Percentiles rank a stretch among this genome's conserved stretches.
phyloP scores from a whole-genome alignment of 371 early-diverging fungal species.

The Lichtheimia corymbifera region DNA sequence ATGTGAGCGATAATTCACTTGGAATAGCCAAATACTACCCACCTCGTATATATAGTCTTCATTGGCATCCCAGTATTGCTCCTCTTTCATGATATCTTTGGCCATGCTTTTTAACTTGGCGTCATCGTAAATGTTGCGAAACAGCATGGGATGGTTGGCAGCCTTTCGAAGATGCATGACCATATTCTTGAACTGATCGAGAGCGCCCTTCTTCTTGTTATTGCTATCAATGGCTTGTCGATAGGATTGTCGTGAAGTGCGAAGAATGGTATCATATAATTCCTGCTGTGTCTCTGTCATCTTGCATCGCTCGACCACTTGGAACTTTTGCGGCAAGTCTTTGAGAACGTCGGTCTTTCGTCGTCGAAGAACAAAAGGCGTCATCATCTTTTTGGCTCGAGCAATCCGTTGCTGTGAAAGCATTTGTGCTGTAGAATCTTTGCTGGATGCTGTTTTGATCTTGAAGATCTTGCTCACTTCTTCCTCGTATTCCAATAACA shows the following conservation, averaged over 20 bases:
- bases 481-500: slow-evolving; percentile 71
- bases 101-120: slow-evolving; percentile 65
- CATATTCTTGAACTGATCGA: slow-evolving; percentile 54
- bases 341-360: slow-evolving; percentile 71
- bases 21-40: not conserved
- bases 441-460: slow-evolving; percentile 37
- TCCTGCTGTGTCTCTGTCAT: slow-evolving; percentile 44
- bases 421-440: slow-evolving; percentile 33
- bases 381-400: slow-evolving; percentile 76
- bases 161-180: slow-evolving; percentile 87
- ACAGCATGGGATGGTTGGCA: slow-evolving; percentile 83
- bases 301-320: slow-evolving; percentile 46
- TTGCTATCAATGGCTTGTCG: slow-evolving; percentile 17
- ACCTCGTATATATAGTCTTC: slow-evolving; percentile 72
- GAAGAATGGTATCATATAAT: slow-evolving; percentile 45
- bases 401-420: slow-evolving; percentile 61
- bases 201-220: slow-evolving; percentile 5
- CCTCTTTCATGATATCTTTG: slow-evolving; percentile 53
- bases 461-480: slow-evolving; percentile 56
- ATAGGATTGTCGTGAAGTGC: slow-evolving; percentile 31
- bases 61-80: slow-evolving; percentile 64
- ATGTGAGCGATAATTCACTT: not conserved
- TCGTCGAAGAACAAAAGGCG: slow-evolving; percentile 79
- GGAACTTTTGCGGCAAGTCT: slow-evolving; percentile 68
- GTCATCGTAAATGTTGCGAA: slow-evolving; percentile 67